These are phyloP conservation scores for Hypoxylon sp. DNA, from an alignment of 2,329 filamentous ascomycete species.

Conservation along the genomic window DNA sequence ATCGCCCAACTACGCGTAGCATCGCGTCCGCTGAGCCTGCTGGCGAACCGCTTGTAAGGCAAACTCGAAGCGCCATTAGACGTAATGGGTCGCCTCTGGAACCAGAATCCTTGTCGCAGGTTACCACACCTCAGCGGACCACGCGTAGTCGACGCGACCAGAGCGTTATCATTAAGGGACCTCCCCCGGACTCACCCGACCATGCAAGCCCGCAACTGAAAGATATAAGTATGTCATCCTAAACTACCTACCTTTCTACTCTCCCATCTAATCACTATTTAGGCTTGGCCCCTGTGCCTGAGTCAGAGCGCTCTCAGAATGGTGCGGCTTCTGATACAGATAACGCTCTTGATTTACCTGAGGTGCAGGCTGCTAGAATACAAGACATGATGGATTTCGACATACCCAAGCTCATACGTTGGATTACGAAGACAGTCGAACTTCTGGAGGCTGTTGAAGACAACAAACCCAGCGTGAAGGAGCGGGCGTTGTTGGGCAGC, in stretches of 20 bases:
- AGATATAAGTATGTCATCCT: constrained; percentile 21
- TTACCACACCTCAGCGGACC: constrained; percentile 35
- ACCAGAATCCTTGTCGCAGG: constrained; percentile 7
- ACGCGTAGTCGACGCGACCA: constrained; percentile 30
- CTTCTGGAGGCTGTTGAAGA: constrained; percentile 27
- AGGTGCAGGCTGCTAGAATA: constrained; percentile 34
- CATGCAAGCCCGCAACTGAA: constrained; percentile 20
- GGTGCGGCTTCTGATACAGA: constrained; percentile 11
- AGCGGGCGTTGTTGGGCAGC: constrained; percentile 26
- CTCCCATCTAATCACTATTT: constrained; percentile 13
- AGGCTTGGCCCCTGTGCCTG: constrained; percentile 20
- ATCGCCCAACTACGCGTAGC: constrained; percentile 31
- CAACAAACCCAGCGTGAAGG: constrained; percentile 22
- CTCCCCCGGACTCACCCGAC: constrained; percentile 23
- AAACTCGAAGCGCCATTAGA: constrained; percentile 36
- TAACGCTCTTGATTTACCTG: constrained; percentile 29
- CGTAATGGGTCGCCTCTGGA: constrained; percentile 24
- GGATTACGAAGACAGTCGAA: constrained; percentile 35
- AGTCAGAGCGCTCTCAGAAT: constrained; percentile 4
- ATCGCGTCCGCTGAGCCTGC: constrained; percentile 31
- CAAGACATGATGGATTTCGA: constrained; percentile 43
- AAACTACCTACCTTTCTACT: background rate
- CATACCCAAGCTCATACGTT: constrained; percentile 40
- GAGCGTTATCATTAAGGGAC: constrained; percentile 38
- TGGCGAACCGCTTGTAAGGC: constrained; percentile 22